These are phyloP conservation scores for Aspergillus hortae DNA, from an alignment of 2,329 filamentous ascomycete genomes.

Conservation along the genomic window DNA sequence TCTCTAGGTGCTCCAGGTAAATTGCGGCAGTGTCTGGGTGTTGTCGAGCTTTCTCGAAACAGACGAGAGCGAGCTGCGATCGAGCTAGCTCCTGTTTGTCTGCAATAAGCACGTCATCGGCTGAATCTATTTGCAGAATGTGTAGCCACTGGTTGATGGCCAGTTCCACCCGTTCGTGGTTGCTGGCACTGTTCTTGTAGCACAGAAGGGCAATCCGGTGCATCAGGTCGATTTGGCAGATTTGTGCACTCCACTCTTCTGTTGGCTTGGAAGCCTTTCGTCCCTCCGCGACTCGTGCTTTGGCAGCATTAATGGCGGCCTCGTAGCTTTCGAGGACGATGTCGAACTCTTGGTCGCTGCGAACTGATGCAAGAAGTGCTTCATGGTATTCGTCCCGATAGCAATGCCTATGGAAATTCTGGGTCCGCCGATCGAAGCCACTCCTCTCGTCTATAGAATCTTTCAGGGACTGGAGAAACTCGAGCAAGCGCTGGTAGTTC, in stretches of 20 bases:
- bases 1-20: conserved; percentile 4
- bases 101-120: not conserved
- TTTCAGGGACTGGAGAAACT: conserved; percentile 15
- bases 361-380: conserved; percentile 3
- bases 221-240: conserved; percentile 6
- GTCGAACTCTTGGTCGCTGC: not conserved
- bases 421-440: conserved; percentile 6
- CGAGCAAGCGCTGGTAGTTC: conserved; percentile 12
- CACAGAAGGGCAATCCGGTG: conserved; percentile 9
- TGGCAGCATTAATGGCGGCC: conserved; percentile 4
- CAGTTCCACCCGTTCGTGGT: conserved; percentile 2
- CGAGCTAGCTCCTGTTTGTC: not conserved
- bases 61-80: conserved; percentile 6
- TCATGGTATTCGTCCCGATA: conserved; percentile 1
- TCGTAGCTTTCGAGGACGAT: conserved; percentile 8
- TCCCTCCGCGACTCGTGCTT: conserved; percentile 1
- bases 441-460: conserved; percentile 6
- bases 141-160: conserved; percentile 9
- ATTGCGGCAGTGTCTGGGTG: not conserved
- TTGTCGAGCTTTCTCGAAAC: conserved; percentile 5
- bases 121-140: conserved; percentile 8
- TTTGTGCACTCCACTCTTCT: not conserved
- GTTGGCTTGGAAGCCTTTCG: conserved; percentile 1
- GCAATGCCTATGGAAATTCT: conserved; percentile 9
- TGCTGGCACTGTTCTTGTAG: conserved; percentile 1